Conservation (phyloP, 2,329 filamentous ascomycete genomes). For the Calonectria hongkongensis region DNA sequence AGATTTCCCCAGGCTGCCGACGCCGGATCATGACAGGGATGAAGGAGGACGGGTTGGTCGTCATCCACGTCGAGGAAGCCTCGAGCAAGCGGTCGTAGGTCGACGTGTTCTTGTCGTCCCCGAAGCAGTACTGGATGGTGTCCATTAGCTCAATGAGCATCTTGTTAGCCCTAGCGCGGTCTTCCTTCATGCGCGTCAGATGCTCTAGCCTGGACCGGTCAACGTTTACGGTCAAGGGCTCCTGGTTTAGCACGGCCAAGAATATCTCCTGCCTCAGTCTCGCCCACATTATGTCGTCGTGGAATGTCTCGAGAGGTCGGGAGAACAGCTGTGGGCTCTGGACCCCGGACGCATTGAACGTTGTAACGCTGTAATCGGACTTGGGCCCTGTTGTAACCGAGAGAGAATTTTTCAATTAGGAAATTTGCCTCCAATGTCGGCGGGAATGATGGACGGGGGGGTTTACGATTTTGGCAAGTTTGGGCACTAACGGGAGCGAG, state of each 20-base stretch:
- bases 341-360: neutral
- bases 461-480: neutral
- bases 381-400: conserved; percentile 7
- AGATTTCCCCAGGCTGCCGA: conserved; percentile 24
- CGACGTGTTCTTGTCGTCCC: conserved; percentile 41
- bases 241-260: conserved; percentile 47
- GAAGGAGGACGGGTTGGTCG: conserved; percentile 52
- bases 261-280: conserved; percentile 49
- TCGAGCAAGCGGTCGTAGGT: conserved; percentile 47
- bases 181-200: conserved; percentile 39
- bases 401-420: neutral
- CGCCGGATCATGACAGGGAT: conserved; percentile 48
- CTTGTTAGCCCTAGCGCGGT: conserved; percentile 46
- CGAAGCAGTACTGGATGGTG: conserved; percentile 54
- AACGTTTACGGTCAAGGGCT: conserved; percentile 33
- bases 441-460: neutral
- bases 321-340: conserved; percentile 10
- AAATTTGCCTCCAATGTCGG: neutral
- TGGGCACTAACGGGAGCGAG: neutral
- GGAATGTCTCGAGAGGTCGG: conserved; percentile 28
- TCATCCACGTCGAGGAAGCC: conserved; percentile 51
- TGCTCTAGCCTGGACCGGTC: conserved; percentile 20
- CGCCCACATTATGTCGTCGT: conserved; percentile 40
- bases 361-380: conserved; percentile 25
- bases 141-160: conserved; percentile 52